Base-by-base conservation (phyloP, 78 protist species). In the Dictyostelium citrinum region DNA sequence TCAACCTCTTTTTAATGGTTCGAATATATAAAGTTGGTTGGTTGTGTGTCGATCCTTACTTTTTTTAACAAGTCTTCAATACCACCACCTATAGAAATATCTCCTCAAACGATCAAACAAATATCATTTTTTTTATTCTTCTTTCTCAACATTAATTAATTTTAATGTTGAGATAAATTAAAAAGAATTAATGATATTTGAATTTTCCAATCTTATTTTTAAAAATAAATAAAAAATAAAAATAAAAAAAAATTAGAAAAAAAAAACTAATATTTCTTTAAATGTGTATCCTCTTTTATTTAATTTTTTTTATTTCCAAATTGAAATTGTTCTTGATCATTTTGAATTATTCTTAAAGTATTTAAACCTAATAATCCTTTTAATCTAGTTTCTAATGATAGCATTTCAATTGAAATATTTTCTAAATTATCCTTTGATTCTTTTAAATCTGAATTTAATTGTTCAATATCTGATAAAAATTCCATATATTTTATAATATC, bases 391-490 rank as follows among this genome's bases (percentile, higher is more conserved):
- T 84, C 83, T 1, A 74, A 64, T 64, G 20, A n/a, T 27, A 64
- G 20, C 17, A 64, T 20, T 11, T 64, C 72, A 27, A 64, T 11
- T 64, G 72, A 64, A 27, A 72, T 37, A 5, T 0, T 37, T 35
- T 72, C 41, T 4, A 72, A 16, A 17, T 31, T 14, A 27, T 86
- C 92, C 10, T 27, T 37, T 35, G 43, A n/a, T 31, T 86, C 68
- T 64, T 45, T 77, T 27, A 86, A n/a, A 17, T 86, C 77, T 5
- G 37, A 3, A 45, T 86, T 86, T 71, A 86, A 43, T 17, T 5
- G 29, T 16, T 77, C 92, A 58, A 86, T 76, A 29, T 77, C 92
- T 12, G 35, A 55, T 64, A 58, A 22, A 77, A 77, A 86, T 51
- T 86, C 64, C 49, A 78, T 49, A 35, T 55, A 78, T 51, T 33